Evolutionary conservation across 805 yeast species (phyloP).

Genomic region (Candida arabinofermentans): DNA sequence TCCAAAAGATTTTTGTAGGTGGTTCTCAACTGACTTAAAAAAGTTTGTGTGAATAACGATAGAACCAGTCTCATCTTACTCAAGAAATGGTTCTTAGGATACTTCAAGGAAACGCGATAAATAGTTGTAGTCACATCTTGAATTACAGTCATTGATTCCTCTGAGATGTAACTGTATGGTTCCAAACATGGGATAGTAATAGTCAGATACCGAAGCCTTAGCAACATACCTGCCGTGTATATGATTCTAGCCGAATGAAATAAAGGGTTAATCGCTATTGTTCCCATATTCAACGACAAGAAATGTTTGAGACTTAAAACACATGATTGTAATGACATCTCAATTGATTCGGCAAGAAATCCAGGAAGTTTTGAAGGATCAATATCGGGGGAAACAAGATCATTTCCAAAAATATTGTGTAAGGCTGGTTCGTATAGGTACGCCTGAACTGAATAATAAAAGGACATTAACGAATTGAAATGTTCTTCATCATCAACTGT

Average conservation of each 20-base stretch:
- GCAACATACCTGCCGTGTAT: conserved; percentile 62
- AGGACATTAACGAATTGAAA: conserved; percentile 39
- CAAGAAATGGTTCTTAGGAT: conserved; percentile 46
- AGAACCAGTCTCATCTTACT: conserved; percentile 53
- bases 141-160: conserved; percentile 33
- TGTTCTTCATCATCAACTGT: conserved; percentile 31
- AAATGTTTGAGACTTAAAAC: conserved; percentile 46
- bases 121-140: conserved; percentile 22
- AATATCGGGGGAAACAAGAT: conserved; percentile 2
- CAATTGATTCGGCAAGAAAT: conserved; percentile 39
- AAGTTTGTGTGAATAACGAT: conserved; percentile 58
- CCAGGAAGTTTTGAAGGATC: conserved; percentile 14
- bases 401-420: conserved; percentile 15
- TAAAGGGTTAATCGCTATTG: conserved; percentile 54
- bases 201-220: conserved; percentile 53
- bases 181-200: conserved; percentile 45
- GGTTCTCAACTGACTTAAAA: conserved; percentile 46
- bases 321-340: conserved; percentile 52
- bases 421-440: conserved; percentile 55
- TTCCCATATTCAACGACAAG: conserved; percentile 38
- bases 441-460: conserved; percentile 61
- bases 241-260: conserved; percentile 53
- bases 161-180: conserved; percentile 45
- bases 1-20: conserved; percentile 14
- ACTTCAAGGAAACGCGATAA: conserved; percentile 28